Base-by-base conservation (phyloP, 768 basidiomycete species). In the Collybia sordida region DNA sequence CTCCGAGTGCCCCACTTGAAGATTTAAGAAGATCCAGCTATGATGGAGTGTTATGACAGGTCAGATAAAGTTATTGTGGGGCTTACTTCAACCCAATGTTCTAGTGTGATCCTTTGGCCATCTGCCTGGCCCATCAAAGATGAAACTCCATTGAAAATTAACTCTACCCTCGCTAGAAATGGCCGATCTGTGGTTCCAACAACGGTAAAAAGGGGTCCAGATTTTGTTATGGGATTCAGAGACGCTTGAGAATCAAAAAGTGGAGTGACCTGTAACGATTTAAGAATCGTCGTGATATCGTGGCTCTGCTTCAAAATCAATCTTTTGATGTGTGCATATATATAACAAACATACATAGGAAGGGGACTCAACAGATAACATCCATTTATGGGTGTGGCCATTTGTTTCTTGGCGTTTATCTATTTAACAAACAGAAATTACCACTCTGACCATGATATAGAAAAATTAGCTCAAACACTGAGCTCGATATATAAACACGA, bases 11-110 rank as follows among this genome's bases (percentile, higher is more conserved):
- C 14, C 72, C 64, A 15, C 64, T 57, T 15, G 56, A 28, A 36
- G 57, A 63, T 49, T 69, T 68, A 14, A 72, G 52, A 24, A 68
- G 65, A 53, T 80, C 77, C 49, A 82, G 55, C 79, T 80, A 56
- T 15, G 39, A 22, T 3, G 37, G 15, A 25, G 25, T 37, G 19
- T 41, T 39, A 52, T n/a, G 3, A 31, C 25, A 41, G 19, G 38
- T 23, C 25, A 21, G 6, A n/a, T 17, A 42, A 7, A 11, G 19
- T 5, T 36, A 21, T 15, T 1, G 19, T 11, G 7, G 21, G 24
- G 62, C 73, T 22, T 39, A 80, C 80, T 59, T 79, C 78, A 24
- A 82, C 76, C 80, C 80, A 82, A 54, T 82, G 80, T 28, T 81
- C 76, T 15, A 80, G 57, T 23, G 70, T 52, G 15, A 75, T 61